These are phyloP conservation scores for Populus hybrid DNA, from an alignment of 441 rosid species.

Conservation along the genomic window DNA sequence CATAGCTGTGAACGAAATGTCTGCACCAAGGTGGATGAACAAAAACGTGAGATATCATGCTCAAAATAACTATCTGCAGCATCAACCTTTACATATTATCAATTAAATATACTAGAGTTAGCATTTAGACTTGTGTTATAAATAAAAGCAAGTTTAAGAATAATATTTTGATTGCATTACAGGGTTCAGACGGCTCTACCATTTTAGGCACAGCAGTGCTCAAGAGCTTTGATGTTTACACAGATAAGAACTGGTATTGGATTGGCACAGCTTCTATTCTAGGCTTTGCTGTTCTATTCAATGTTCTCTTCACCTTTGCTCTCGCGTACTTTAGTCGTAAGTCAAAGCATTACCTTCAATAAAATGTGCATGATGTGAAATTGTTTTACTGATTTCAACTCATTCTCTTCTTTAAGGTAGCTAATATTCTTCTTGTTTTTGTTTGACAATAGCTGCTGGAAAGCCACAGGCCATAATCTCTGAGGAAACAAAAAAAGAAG, in stretches of 20 bases:
- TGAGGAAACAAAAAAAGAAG: slow-evolving; percentile 47
- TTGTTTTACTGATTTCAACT: background rate
- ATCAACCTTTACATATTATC: background rate
- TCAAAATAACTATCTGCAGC: background rate
- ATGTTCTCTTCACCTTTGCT: slow-evolving; percentile 58
- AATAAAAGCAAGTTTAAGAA: background rate
- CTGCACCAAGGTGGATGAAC: slow-evolving; percentile 87
- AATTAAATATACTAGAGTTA: background rate
- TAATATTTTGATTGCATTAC: slow-evolving; percentile 13
- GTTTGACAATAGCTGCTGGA: slow-evolving; percentile 49
- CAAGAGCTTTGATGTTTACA: slow-evolving; percentile 37
- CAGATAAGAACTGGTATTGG: slow-evolving; percentile 74
- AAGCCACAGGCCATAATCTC: slow-evolving; percentile 68
- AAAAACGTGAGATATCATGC: slow-evolving; percentile 32
- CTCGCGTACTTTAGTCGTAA: slow-evolving; percentile 75
- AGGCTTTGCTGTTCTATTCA: slow-evolving; percentile 61
- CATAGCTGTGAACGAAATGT: slow-evolving; percentile 59
- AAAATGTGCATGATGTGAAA: background rate
- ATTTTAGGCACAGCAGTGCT: slow-evolving; percentile 59
- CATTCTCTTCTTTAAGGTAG: slow-evolving; percentile 8
- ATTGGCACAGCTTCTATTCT: slow-evolving; percentile 61
- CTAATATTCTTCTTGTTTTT: slow-evolving; percentile 9
- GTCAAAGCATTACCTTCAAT: slow-evolving; percentile 22
- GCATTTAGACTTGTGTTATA: background rate
- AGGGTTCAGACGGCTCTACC: slow-evolving; percentile 48